Conservation (phyloP, 2,329 filamentous ascomycete genomes). For the Ceratocystis cacaofunesta region DNA sequence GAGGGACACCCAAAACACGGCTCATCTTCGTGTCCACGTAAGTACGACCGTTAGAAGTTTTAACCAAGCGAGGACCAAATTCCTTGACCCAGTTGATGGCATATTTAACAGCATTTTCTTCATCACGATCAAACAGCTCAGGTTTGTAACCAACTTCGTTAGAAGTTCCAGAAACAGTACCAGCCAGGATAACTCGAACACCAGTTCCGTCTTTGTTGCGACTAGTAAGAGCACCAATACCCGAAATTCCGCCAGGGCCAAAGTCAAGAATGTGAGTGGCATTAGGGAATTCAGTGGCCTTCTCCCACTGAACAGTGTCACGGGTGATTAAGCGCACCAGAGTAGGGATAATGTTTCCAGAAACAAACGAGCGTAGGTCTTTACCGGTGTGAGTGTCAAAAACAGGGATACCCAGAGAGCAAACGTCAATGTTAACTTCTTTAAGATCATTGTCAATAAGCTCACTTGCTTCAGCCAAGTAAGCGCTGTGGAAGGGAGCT, state of each 20-base stretch:
- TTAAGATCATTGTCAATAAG: conserved; percentile 79
- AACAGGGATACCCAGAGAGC: conserved; percentile 66
- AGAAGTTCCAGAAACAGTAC: conserved; percentile 80
- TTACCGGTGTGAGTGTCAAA: conserved; percentile 81
- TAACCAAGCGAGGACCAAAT: conserved; percentile 81
- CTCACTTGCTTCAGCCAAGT: conserved; percentile 66
- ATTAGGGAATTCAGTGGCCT: conserved; percentile 74
- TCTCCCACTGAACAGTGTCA: conserved; percentile 91
- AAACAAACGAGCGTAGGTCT: conserved; percentile 57
- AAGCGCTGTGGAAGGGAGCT: conserved; percentile 94
- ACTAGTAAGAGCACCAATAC: conserved; percentile 88
- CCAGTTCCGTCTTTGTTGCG: conserved; percentile 98
- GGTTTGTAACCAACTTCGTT: conserved; percentile 93
- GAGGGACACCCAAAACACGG: conserved; percentile 67
- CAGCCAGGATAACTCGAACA: conserved; percentile 88
- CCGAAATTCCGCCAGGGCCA: conserved; percentile 90
- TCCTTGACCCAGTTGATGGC: conserved; percentile 97
- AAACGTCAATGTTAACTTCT: conserved; percentile 59
- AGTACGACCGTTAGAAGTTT: conserved; percentile 74
- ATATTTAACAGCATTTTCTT: conserved; percentile 86
- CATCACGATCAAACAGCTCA: conserved; percentile 91
- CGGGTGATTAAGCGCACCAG: conserved; percentile 87
- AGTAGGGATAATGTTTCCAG: conserved; percentile 68
- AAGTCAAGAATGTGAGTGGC: conserved; percentile 96
- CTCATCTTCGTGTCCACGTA: conserved; percentile 97